Evolutionary conservation across 345 rosid genomes (phyloP).

Genomic region (Tarenaya hassleriana): DNA sequence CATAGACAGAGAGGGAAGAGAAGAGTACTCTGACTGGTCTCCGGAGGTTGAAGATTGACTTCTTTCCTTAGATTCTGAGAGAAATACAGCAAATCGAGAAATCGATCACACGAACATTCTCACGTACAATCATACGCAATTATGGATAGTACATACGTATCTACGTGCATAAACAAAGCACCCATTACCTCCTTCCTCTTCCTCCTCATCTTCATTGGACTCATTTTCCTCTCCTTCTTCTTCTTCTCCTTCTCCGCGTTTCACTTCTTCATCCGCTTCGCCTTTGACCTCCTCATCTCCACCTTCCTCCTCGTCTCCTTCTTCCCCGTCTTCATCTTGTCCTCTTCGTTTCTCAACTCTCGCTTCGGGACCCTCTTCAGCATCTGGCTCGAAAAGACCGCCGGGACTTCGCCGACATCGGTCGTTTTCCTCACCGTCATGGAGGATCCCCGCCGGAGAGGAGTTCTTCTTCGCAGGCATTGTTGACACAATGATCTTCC

Average conservation of each 20-base stretch:
- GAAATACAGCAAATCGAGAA: constrained; percentile 1
- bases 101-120: constrained; percentile 24
- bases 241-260: constrained; percentile 20
- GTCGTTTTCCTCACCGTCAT: constrained; percentile 26
- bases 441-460: constrained; percentile 38
- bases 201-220: background rate
- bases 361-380: constrained; percentile 16
- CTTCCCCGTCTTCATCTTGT: constrained; percentile 22
- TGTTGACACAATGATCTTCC: constrained; percentile 26
- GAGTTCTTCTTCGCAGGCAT: constrained; percentile 82
- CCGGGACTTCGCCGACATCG: constrained; percentile 28
- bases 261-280: constrained; percentile 22
- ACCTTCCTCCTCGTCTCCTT: constrained; percentile 22
- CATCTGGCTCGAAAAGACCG: background rate
- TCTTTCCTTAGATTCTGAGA: constrained; percentile 51
- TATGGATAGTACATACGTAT: constrained; percentile 2
- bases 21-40: constrained; percentile 60
- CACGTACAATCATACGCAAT: constrained; percentile 10
- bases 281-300: constrained; percentile 27
- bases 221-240: constrained; percentile 26
- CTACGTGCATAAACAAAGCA: constrained; percentile 15
- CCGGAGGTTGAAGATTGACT: constrained; percentile 50
- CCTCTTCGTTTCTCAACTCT: background rate
- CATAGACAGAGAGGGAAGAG: constrained; percentile 7
- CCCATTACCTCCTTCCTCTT: constrained; percentile 25